phyloP scores from a whole-genome alignment of 495 filamentous ascomycete genomes.

The Clohesyomyces aquaticus region DNA sequence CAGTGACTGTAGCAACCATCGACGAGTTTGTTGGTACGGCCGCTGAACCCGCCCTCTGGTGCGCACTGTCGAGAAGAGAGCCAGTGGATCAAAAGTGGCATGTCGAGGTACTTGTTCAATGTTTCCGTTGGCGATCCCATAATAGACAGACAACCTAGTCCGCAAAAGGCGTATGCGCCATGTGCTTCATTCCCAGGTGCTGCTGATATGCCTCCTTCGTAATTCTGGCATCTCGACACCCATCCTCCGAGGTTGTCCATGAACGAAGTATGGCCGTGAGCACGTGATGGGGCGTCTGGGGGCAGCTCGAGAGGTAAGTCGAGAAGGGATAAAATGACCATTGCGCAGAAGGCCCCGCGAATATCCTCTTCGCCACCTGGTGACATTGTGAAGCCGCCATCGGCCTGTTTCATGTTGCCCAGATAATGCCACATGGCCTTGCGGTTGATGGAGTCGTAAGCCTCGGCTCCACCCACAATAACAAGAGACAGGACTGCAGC shows the following conservation, averaged over 20 bases:
- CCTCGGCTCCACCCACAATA: slow-evolving; percentile 72
- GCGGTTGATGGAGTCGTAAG: slow-evolving; percentile 76
- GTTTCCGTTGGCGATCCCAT: slow-evolving; percentile 74
- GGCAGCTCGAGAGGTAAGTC: slow-evolving; percentile 80
- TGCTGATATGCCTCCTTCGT: slow-evolving; percentile 87
- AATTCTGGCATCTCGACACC: slow-evolving; percentile 82
- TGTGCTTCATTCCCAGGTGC: slow-evolving; percentile 87
- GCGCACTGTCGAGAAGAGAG: slow-evolving; percentile 85
- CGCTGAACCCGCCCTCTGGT: slow-evolving; percentile 89
- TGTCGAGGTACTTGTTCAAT: slow-evolving; percentile 73
- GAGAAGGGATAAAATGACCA: slow-evolving; percentile 79
- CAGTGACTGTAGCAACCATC: slow-evolving; percentile 98
- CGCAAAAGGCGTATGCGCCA: slow-evolving; percentile 96
- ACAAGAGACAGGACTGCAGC: slow-evolving; percentile 76
- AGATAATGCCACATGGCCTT: slow-evolving; percentile 88
- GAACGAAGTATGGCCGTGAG: slow-evolving; percentile 57
- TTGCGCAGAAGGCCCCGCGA: slow-evolving; percentile 86
- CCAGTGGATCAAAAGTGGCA: slow-evolving; percentile 79
- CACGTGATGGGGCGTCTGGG: slow-evolving; percentile 58
- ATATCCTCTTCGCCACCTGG: slow-evolving; percentile 89
- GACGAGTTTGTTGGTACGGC: slow-evolving; percentile 96
- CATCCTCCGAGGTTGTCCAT: slow-evolving; percentile 74
- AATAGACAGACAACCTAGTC: slow-evolving; percentile 81
- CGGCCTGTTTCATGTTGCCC: slow-evolving; percentile 75
- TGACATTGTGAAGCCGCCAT: slow-evolving; percentile 82